Evolutionary conservation across 495 filamentous ascomycete genomes (phyloP), one percentile per base, ranked within the genome.

Genomic region (Penicillium pulvis): DNA sequence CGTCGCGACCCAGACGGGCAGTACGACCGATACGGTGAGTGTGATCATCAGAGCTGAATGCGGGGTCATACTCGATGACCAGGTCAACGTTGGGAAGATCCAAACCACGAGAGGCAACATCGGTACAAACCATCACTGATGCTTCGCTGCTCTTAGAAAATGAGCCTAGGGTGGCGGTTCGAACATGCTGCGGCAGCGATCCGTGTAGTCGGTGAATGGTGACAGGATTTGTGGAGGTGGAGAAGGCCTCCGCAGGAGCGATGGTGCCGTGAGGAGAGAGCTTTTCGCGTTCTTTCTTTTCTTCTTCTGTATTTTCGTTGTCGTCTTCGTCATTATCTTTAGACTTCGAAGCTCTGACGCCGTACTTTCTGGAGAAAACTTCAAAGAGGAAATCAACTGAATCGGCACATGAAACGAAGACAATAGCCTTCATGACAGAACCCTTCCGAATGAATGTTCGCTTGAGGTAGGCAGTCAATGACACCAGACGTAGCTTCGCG

Each of bases 321-420:
- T 60, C 65, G 28, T 45, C 31, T 17, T 65, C 55, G 45, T 64
- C 64, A 36, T 57, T 33, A 5, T 75, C 65, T 10, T 59, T 50
- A 26, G 61, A 74, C 64, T 51, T 58, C 20, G 71, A 60, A 23
- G 71, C 53, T 24, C 70, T 60, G 6, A 74, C 55, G 35, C 71
- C 66, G 41, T 72, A 60, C 51, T 76, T 73, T 12, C 83, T 75
- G 30, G 85, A 86, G 60, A 98, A 87, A n/a, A 97, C 73, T 49
- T 95, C 88, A 64, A 92, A 98, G 68, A 96, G 92, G 69, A 96
- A 98, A 67, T 98, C 92, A 47, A 98, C 94, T 10, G 90, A 93
- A 66, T 98, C 95, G 16, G 94, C 93, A 65, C 95, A 98, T 1
- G 92, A 95, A 41, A 98, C 90, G 73, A 98, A 98, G 51, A 98